A percentile compares a stretch with the other conserved stretches of the same genome.
phyloP scores from a whole-genome alignment of 2,329 filamentous ascomycete species.

The Talaromyces sp. region DNA sequence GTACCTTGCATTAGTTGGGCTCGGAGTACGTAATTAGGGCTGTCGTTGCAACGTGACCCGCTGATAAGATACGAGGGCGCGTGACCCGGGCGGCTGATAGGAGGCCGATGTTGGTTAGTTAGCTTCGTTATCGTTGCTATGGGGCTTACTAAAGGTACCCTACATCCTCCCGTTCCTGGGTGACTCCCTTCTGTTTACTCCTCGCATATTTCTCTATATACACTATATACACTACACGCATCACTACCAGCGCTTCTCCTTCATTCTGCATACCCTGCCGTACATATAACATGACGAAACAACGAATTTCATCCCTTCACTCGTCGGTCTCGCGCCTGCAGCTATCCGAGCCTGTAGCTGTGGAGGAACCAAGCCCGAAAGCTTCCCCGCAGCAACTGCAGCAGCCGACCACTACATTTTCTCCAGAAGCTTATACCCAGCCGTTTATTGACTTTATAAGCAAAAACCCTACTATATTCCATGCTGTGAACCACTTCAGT shows the following conservation, averaged over 20 bases:
- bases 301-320: slow-evolving; percentile 24
- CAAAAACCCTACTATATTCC: slow-evolving; percentile 88
- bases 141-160: background rate
- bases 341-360: slow-evolving; percentile 16
- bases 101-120: background rate
- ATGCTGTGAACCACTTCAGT: slow-evolving; percentile 75
- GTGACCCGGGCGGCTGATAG: background rate
- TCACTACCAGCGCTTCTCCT: background rate
- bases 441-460: slow-evolving; percentile 85
- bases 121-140: background rate
- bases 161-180: background rate
- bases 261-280: background rate
- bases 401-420: slow-evolving; percentile 18
- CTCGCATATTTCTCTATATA: background rate
- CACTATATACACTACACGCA: background rate
- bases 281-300: slow-evolving; percentile 29
- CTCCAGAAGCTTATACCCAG: slow-evolving; percentile 63
- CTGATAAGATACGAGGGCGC: slow-evolving; percentile 2
- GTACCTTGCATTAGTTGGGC: background rate
- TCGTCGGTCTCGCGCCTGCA: slow-evolving; percentile 28
- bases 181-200: background rate
- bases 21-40: slow-evolving; percentile 2
- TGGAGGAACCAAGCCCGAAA: background rate
- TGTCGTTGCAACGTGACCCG: slow-evolving; percentile 1
- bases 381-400: slow-evolving; percentile 15